A percentile compares a stretch with the other conserved stretches of the same genome.
phyloP scores from a whole-genome alignment of 2,329 filamentous ascomycete species.

The Graphilbum sp. region DNA sequence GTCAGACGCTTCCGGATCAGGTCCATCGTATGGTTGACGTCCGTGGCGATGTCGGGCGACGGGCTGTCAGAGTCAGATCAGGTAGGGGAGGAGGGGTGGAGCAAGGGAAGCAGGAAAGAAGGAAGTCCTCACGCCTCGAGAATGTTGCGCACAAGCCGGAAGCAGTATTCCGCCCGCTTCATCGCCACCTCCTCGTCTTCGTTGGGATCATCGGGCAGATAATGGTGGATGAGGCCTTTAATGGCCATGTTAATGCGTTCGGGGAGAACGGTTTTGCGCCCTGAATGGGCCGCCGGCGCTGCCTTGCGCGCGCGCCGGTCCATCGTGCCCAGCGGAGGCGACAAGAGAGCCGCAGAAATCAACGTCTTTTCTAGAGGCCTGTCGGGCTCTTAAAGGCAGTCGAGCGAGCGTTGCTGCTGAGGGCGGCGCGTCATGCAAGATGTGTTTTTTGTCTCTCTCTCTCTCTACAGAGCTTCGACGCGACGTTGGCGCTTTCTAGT shows the following conservation, averaged over 20 bases:
- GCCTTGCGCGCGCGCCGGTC: slow-evolving; percentile 3
- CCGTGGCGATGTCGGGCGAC: slow-evolving; percentile 39
- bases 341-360: too few species aligned
- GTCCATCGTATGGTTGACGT: slow-evolving; percentile 84
- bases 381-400: too few species aligned
- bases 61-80: slow-evolving; percentile 7
- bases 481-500: too few species aligned
- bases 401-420: too few species aligned
- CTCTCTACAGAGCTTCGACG: too few species aligned
- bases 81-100: slow-evolving; percentile 2
- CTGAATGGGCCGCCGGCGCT: slow-evolving; percentile 1
- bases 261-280: slow-evolving; percentile 19
- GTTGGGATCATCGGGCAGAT: slow-evolving; percentile 48
- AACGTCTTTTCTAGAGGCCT: too few species aligned
- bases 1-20: slow-evolving; percentile 81
- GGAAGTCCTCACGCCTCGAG: slow-evolving; percentile 29
- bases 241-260: slow-evolving; percentile 65
- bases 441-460: too few species aligned
- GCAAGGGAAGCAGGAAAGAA: neutral
- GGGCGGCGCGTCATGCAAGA: too few species aligned
- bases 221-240: slow-evolving; percentile 58
- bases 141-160: slow-evolving; percentile 32
- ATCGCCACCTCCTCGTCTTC: slow-evolving; percentile 54
- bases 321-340: neutral
- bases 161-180: slow-evolving; percentile 48